Evolutionary conservation across 75 land plant genomes (phyloP), one percentile per base, ranked within the genome.

Genomic region (Sequoia sempervirens): DNA sequence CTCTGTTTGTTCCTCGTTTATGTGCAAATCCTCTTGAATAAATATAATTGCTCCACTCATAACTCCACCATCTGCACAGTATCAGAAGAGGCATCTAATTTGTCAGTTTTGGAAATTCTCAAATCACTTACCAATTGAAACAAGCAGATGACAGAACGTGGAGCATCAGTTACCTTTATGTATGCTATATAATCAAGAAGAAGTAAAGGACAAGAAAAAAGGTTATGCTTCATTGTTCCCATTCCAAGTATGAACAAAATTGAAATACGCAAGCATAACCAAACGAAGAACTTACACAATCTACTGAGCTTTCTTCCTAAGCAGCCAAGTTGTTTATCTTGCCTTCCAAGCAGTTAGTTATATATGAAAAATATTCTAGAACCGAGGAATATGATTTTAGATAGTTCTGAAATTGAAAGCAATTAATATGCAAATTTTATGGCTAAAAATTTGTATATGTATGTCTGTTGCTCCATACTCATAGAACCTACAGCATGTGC

Each of bases 11-110:
- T 88, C 88, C 83, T 93, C 89, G n/a, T 84, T 90, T 85, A 96
- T 89, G 58, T 89, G 89, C 17, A 96, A 87, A 84, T 92, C 93
- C 58, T 92, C 86, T 54, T 90, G 88, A 84, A 94, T 92, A 83
- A 92, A 92, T 28, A 92, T 70, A 69, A 92, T 88, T n/a, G 94
- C 94, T 81, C 94, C 95, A 86, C 94, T 94, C 93, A 93, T 93
- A 14, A 93, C 93, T 41, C 93, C 95, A 12, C 89, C 90, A 87
- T 94, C 95, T 93, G 88, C 80, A 87, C 28, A 28, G 50, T 5
- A 38, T 83, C 43, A 78, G 10, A 52, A 26, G 32, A 43, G 1
- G 2, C 61, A 32, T 47, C 36, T 32, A 15, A 41, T 34, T 18
- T 80, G 61, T 80, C 34, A 43, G 20, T 26, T 80, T n/a, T 23